A percentile compares a stretch with the other conserved stretches of the same genome.
Evolutionary conservation across 345 rosid species (phyloP).

Genomic region (Geranium rotundifolium): DNA sequence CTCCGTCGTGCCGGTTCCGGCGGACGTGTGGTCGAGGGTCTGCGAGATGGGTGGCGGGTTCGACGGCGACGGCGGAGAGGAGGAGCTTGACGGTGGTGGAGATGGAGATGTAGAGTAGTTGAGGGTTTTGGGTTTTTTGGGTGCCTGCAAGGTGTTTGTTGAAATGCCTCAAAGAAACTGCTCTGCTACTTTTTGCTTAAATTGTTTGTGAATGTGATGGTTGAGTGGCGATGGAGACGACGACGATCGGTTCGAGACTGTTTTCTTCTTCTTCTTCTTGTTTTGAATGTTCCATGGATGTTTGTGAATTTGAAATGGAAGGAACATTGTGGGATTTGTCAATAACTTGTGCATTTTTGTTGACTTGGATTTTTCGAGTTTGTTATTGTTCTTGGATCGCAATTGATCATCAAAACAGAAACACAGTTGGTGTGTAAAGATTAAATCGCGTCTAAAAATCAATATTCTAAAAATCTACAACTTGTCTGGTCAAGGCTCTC

Average conservation of each 20-base stretch:
- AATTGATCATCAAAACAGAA: too few relatives aligned
- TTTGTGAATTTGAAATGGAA: neutral
- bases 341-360: too few relatives aligned
- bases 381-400: too few relatives aligned
- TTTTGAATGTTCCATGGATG: too few relatives aligned
- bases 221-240: neutral
- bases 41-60: conserved; percentile 83
- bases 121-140: neutral
- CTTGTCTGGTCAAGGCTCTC: too few relatives aligned
- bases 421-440: too few relatives aligned
- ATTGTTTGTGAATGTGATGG: neutral
- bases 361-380: too few relatives aligned
- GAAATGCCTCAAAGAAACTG: neutral
- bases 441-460: too few relatives aligned
- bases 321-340: too few relatives aligned
- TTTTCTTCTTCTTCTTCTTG: too few relatives aligned
- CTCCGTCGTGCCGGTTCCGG: conserved; percentile 71
- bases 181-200: neutral
- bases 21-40: conserved; percentile 44
- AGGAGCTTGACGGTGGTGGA: neutral
- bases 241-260: neutral
- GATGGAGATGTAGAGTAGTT: conserved; percentile 1
- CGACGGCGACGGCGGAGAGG: conserved; percentile 51
- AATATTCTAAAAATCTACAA: too few relatives aligned
- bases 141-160: conserved; percentile 5